Evolutionary conservation across 2,329 filamentous ascomycete genomes (phyloP).

Genomic region (Aspergillus japonicus): DNA sequence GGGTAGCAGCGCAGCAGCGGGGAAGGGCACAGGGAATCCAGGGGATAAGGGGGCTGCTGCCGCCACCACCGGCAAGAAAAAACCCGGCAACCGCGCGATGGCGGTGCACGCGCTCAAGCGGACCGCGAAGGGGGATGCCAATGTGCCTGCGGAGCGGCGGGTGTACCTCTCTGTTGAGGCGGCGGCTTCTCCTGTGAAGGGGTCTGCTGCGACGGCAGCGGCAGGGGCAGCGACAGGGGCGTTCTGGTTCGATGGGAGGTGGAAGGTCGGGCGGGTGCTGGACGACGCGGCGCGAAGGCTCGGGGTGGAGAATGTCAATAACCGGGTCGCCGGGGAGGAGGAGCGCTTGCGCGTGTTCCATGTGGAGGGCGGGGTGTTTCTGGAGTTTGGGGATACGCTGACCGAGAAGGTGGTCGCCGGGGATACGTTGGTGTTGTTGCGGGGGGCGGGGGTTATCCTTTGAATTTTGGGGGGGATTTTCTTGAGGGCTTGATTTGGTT

Average conservation of each 20-base stretch:
- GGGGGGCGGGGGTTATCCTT: constrained; percentile 65
- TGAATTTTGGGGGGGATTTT: not conserved
- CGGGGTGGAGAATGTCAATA: constrained; percentile 48
- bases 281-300: constrained; percentile 46
- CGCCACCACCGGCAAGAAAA: constrained; percentile 46
- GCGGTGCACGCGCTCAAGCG: constrained; percentile 79
- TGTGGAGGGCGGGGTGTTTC: constrained; percentile 79
- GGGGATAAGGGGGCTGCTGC: not conserved
- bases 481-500: no score
- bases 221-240: constrained; percentile 69
- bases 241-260: constrained; percentile 81
- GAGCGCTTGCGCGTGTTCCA: constrained; percentile 86
- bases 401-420: constrained; percentile 70
- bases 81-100: constrained; percentile 63
- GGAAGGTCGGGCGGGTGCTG: constrained; percentile 74
- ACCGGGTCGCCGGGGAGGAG: constrained; percentile 51
- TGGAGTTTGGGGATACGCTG: constrained; percentile 87
- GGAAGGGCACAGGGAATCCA: no score
- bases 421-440: constrained; percentile 83
- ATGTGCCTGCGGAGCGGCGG: constrained; percentile 76
- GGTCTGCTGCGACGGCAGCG: constrained; percentile 74
- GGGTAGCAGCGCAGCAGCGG: no score
- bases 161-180: constrained; percentile 90
- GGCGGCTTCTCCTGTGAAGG: constrained; percentile 63
- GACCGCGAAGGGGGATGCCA: constrained; percentile 84